Base-by-base conservation (phyloP, 2,329 filamentous ascomycete genomes). In the Epichloe scottii region DNA sequence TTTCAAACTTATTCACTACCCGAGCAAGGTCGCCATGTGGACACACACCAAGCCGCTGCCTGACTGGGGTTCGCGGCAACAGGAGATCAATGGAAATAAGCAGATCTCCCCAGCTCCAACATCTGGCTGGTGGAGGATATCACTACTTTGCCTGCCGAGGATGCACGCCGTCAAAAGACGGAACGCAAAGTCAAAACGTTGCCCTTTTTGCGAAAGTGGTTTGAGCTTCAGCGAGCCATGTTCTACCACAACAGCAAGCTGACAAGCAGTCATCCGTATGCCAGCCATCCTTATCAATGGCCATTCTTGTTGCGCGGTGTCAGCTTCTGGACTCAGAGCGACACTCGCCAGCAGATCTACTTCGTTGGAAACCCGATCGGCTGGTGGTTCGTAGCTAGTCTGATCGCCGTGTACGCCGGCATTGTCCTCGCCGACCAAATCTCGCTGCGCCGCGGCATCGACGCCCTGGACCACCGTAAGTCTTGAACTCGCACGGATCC, bases 51-150 rank as follows among this genome's bases (percentile, higher is more conserved):
- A 83, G 53, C 88, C 93, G 47, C 80, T 98, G n/a, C 93, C 93
- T 4, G 93, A 98, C 4, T 98, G 93, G 93, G 93, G 79, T 26
- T 91, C 87, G 73, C 93, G 94, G 68, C 93, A 98, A 69, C 91
- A 95, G 63, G 93, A 98, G 67, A 96, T 98, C 74, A 98, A 98
- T 68, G 93, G 93, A 54, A 98, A 98, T 77, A 98, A 98, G 79
- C 94, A 95, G 65, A 74, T 94, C 76, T 82, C 30, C 87, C 91
- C 55, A 84, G 85, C 64, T 95, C 89, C 66, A 98, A 98, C 66
- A 77, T 95, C 55, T 98, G 93, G 93, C 84, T 86, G 59, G 85
- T 90, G 14, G 93, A 98, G 61, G 88, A 95, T 56, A 87, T 97
- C 49, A 80, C 87, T n/a, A 89, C 84, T 10, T 71, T 97, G 45